phyloP scores from a whole-genome alignment of 169 alveolate genomes.

The Plasmodium billcollinsi region DNA sequence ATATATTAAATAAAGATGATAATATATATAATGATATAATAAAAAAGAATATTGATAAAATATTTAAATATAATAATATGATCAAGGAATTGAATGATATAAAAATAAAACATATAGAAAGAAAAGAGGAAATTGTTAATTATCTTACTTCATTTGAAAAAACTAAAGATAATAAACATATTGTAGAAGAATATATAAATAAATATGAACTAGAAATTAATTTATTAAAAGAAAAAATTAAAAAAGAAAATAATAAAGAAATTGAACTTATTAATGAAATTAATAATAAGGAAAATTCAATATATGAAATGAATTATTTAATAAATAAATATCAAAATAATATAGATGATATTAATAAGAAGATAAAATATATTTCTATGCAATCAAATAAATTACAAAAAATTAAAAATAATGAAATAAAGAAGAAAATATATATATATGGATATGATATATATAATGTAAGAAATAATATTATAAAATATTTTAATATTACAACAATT shows the following conservation, averaged over 20 bases:
- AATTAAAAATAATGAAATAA: conserved; percentile 52
- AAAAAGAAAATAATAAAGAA: conserved; percentile 24
- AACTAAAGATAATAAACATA: conserved; percentile 51
- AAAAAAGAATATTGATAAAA: conserved; percentile 56
- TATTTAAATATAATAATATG: conserved; percentile 65
- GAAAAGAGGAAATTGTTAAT: conserved; percentile 9
- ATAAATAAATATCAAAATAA: conserved; percentile 13
- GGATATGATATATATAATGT: conserved; percentile 62
- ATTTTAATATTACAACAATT: background rate
- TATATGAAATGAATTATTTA: conserved; percentile 44
- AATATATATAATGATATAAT: conserved; percentile 55
- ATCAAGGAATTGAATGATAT: conserved; percentile 66
- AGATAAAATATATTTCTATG: conserved; percentile 9
- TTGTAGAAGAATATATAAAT: conserved; percentile 34
- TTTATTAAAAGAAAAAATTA: conserved; percentile 28
- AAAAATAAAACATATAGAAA: background rate
- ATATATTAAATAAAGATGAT: conserved; percentile 41
- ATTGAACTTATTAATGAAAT: conserved; percentile 21
- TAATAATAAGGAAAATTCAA: conserved; percentile 41
- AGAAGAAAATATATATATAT: conserved; percentile 45
- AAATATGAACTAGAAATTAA: conserved; percentile 20
- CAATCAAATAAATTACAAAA: conserved; percentile 45
- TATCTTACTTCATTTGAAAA: conserved; percentile 47
- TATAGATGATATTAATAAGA: conserved; percentile 16
- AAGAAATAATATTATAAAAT: conserved; percentile 31